Evolutionary conservation across 2,329 filamentous ascomycete species (phyloP), one percentile per base, ranked within the genome.

Genomic region (Emergomyces orientalis): DNA sequence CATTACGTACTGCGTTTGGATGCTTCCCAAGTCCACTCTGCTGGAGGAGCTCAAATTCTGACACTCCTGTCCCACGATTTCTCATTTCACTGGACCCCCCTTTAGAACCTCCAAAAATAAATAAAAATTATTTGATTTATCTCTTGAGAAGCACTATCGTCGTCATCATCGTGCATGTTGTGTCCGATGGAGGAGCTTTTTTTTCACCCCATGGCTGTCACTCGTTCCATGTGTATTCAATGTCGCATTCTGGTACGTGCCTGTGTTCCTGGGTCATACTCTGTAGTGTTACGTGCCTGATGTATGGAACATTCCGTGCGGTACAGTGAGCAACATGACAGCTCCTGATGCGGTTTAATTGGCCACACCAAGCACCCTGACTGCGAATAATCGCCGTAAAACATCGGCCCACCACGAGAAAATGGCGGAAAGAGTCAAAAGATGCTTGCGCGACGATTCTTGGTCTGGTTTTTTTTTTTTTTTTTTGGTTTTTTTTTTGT

Each of bases 241-340:
- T 54, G 51, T 30, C 51, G 32, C 51, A 17, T 3, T 34, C 27
- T 9, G 51, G 27, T 54, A 34, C 17, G 17, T 54, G 19, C 30
- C 51, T 30, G 45, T 19, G 51, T 54, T 14, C 2, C 4, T n/a
- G n/a, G n/a, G n/a, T n/a, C n/a, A n/a, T n/a, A n/a, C n/a, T n/a
- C n/a, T n/a, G n/a, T n/a, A 2, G 4, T 3, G 27, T 52, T 30
- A 52, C 49, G 32, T 22, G 30, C 54, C 22, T 41, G 54, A 27
- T 41, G 54, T 57, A 43, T 43, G 54, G 54, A 57, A 57, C 34
- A 57, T 57, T 57, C 54, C 22, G 54, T 39, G 9, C 39, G 54
- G 54, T 25, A 57, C 34, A 41, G 34, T n/a, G 9, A 22, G 27
- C 6, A 55, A 37, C 25, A 41, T 9, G 19, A 39, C 3, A 41